phyloP scores from a whole-genome alignment of 805 yeast species.

The Barnettozyma sucrosica region DNA sequence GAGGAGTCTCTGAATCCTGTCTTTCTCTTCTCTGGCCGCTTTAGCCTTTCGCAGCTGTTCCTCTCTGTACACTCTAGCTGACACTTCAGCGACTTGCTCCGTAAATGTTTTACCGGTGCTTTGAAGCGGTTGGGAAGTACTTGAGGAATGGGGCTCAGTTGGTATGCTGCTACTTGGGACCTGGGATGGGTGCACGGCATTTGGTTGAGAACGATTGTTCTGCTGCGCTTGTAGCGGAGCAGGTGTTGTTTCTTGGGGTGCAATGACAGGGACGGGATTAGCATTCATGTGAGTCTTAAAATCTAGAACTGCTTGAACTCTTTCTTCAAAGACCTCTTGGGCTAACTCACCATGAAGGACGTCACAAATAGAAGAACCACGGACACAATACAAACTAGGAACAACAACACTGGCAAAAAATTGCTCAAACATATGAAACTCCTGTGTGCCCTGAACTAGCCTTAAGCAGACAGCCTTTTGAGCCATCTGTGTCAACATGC shows the following conservation, averaged over 20 bases:
- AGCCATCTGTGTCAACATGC: conserved; percentile 15
- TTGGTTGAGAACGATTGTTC: background rate
- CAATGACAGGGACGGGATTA: conserved; percentile 3
- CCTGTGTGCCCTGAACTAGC: conserved; percentile 35
- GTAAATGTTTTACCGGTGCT: conserved; percentile 27
- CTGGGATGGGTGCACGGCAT: conserved; percentile 4
- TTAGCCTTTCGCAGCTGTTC: conserved; percentile 31
- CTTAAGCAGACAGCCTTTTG: conserved; percentile 36
- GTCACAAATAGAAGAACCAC: conserved; percentile 41
- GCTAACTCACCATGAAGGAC: conserved; percentile 32
- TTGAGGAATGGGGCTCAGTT: background rate
- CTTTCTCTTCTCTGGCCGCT: conserved; percentile 43
- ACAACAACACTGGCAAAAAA: conserved; percentile 45
- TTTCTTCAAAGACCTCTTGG: conserved; percentile 23
- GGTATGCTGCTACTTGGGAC: background rate
- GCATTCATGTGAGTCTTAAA: conserved; percentile 6
- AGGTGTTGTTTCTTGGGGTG: conserved; percentile 5
- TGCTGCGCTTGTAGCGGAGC: conserved; percentile 1
- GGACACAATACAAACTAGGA: conserved; percentile 56
- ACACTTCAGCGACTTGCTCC: conserved; percentile 36
- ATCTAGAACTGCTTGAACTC: conserved; percentile 7
- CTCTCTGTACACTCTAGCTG: conserved; percentile 34
- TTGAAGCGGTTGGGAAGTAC: background rate
- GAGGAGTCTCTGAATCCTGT: conserved; percentile 47
- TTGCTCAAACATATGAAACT: conserved; percentile 45